Base-by-base conservation (phyloP, 805 yeast genomes). In the Kregervanrija pseudodelftensis region DNA sequence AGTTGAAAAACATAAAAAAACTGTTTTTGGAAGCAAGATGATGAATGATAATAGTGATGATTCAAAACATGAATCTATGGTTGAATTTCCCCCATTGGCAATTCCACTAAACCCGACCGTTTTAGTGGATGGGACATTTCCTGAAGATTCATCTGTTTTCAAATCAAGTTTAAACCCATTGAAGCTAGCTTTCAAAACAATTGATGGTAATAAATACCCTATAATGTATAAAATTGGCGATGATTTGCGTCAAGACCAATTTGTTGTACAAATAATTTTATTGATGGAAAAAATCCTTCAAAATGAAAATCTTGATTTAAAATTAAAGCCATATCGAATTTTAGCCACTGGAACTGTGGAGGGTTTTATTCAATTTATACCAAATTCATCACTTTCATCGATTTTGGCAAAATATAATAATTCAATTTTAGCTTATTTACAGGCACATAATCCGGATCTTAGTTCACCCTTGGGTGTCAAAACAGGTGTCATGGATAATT, bases 181-280 rank as follows among this genome's bases (percentile, higher is more conserved):
- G 43, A 88, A 89, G 58, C 74, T 93, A 38, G 76, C 88, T 0
- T 82, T 93, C 60, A 80, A 75, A 53, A 52, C 47, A 2, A 60
- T 66, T 2, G 64, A 65, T 9, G 76, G 74, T 2, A 64, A 60
- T 0, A 68, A 65, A 43, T 93, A 88, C 61, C 80, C 95, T 5
- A 67, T 93, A 33, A 91, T 93, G 84, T 91, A 88, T 66, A 93
- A 93, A 63, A 85, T 85, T 41, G 99, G 99, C 11, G 99, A 85
- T 62, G 99, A 93, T 60, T 70, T 93, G 41, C 72, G 98, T 48
- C 99, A 93, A 63, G 99, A 93, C 68, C 99, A 93, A 63, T 73
- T 93, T 51, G 95, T 93, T n/a, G 85, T 89, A 41, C 99, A 93
- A 63, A 87, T 93, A 49, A 86, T 93, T 46, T 76, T 82, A 45